Evolutionary conservation across 1,284 basidiomycete species (phyloP).

Genomic region (Peniophora sp.): DNA sequence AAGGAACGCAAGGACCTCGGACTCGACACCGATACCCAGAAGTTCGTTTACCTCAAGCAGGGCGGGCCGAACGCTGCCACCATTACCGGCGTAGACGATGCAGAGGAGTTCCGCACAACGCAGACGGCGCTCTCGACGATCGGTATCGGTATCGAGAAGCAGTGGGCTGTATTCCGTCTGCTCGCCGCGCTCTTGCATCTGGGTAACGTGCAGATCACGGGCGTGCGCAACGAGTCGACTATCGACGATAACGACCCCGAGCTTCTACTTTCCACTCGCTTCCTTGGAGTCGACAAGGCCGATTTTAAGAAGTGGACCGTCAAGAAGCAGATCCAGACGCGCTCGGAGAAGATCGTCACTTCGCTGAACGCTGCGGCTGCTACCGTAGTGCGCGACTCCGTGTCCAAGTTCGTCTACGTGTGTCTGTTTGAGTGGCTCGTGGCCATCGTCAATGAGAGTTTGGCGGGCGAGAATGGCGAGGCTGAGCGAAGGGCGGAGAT

Average conservation of each 20-base stretch:
- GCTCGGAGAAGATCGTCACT: constrained; percentile 94
- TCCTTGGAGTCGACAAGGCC: constrained; percentile 84
- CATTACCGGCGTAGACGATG: constrained; percentile 91
- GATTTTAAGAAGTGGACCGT: constrained; percentile 99
- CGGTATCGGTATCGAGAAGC: constrained; percentile 93
- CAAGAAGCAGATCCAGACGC: constrained; percentile 95
- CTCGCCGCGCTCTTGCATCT: constrained; percentile 92
- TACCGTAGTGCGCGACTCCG: constrained; percentile 92
- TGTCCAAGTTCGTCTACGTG: constrained; percentile 98
- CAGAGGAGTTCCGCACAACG: constrained; percentile 89
- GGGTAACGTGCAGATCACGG: constrained; percentile 90
- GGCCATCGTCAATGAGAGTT: constrained; percentile 91
- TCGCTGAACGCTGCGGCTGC: constrained; percentile 84
- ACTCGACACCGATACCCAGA: constrained; percentile 76
- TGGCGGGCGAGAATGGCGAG: constrained; percentile 85
- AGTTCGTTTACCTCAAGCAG: constrained; percentile 92
- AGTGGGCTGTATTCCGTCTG: constrained; percentile 96
- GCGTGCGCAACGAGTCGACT: constrained; percentile 75
- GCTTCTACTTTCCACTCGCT: constrained; percentile 75
- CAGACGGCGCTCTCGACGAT: constrained; percentile 95
- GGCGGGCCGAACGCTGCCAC: constrained; percentile 83
- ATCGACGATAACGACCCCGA: constrained; percentile 84
- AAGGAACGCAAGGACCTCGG: constrained; percentile 95
- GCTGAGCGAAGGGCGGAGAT: constrained; percentile 85
- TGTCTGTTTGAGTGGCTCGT: constrained; percentile 99